phyloP scores from a whole-genome alignment of 805 yeast species.

The Wickerhamomyces alni region DNA sequence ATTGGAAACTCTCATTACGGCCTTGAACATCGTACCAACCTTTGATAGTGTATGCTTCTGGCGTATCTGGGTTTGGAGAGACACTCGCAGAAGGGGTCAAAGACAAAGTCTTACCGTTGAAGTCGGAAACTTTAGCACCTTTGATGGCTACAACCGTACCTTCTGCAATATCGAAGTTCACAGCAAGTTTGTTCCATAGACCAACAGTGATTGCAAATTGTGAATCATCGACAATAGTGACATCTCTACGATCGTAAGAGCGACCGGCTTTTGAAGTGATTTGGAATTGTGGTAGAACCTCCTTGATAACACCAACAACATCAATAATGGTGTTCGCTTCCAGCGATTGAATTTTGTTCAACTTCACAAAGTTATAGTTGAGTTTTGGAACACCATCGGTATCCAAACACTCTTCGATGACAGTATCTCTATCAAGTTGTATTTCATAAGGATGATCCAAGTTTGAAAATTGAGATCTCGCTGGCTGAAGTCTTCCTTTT shows the following conservation, averaged over 20 bases:
- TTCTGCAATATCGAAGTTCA: conserved; percentile 63
- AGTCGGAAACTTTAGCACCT: conserved; percentile 85
- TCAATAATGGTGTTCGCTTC: conserved; percentile 75
- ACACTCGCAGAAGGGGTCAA: conserved; percentile 75
- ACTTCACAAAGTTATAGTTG: conserved; percentile 67
- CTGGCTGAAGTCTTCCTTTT: conserved; percentile 71
- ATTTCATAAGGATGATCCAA: conserved; percentile 87
- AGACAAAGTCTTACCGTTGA: conserved; percentile 79
- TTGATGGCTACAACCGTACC: conserved; percentile 89
- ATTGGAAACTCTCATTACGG: conserved; percentile 50
- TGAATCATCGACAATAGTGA: conserved; percentile 79
- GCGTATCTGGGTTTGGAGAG: conserved; percentile 77
- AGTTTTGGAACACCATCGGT: conserved; percentile 70
- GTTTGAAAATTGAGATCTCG: conserved; percentile 82
- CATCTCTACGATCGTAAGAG: conserved; percentile 88
- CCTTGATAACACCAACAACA: conserved; percentile 80
- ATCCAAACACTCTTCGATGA: conserved; percentile 61
- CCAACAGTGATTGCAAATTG: conserved; percentile 73
- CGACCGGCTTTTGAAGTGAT: conserved; percentile 87
- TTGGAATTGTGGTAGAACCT: conserved; percentile 68
- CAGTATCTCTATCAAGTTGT: conserved; percentile 71
- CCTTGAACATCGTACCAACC: conserved; percentile 95
- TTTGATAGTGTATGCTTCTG: conserved; percentile 80
- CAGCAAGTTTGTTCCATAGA: conserved; percentile 85
- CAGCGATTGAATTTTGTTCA: conserved; percentile 57